Evolutionary conservation across 805 yeast genomes (phyloP), one percentile per base, ranked within the genome.

Genomic region (Metschnikowia matae): DNA sequence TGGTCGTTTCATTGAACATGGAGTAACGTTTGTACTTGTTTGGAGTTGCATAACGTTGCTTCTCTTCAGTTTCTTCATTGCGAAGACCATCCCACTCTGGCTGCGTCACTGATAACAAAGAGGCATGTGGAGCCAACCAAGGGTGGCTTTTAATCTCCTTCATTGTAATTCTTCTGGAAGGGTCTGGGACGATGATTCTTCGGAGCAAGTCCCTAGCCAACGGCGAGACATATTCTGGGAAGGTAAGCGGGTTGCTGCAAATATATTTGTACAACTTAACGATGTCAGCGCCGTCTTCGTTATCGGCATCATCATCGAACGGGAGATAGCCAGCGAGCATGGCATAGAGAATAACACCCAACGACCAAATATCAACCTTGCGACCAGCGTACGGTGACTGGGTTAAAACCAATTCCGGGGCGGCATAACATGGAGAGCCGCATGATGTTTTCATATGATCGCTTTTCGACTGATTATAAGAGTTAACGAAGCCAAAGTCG

Each of bases 361-460:
- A 83, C 0, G 97, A 89, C 99, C 99, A 94, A 40, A 91, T 86
- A 69, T 94, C 99, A 32, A 89, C 97, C 68, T 89, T 90, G 54
- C 89, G 80, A 20, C 96, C 97, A 58, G 87, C 89, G 65, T 94
- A 94, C 14, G 96, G 90, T 48, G 83, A 80, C 55, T 84, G 88
- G 11, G 92, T 85, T 31, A 90, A 85, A 3, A 94, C 99, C 51
- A 94, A 72, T 65, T 94, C 99, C 0, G 99, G 99, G 1, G 99
- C 99, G 0, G 99, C 99, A 68, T 92, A 92, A 67, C 99, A 92
- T 0, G 99, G 99, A 2, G 96, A 89, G 1, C 99, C 99, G 67
- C 99, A 92, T 35, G 91, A 82, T 1, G 98, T 92, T 64, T 84
- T 84, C 98, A 92, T 94, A 41, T 89, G 71, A 65, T 89, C 96